Conservation (phyloP, 2,329 filamentous ascomycete species). For the Chaetomium olivaceum region DNA sequence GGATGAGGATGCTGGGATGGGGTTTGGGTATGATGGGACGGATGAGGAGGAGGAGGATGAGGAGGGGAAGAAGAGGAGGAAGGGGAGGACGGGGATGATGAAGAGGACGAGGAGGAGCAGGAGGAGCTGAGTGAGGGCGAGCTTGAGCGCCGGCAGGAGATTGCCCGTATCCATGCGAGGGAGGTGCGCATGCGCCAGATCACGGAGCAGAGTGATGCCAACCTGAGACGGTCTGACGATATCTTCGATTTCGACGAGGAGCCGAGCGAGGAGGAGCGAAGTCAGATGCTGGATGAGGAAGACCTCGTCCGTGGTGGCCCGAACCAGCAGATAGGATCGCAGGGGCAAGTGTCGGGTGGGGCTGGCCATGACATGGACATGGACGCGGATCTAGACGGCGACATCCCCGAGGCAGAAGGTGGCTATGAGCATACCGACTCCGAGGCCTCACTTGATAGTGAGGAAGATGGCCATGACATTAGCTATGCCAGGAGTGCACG, state of each 20-base stretch:
- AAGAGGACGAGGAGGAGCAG: constrained; percentile 37
- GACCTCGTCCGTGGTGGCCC: constrained; percentile 49
- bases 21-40: constrained; percentile 52
- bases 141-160: constrained; percentile 34
- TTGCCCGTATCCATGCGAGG: constrained; percentile 55
- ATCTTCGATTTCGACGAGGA: constrained; percentile 55
- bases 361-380: constrained; percentile 53
- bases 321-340: constrained; percentile 33
- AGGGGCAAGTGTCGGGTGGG: constrained; percentile 15
- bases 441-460: constrained; percentile 62
- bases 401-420: constrained; percentile 65
- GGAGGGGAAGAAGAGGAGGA: constrained; percentile 46
- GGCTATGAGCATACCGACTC: constrained; percentile 79
- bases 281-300: constrained; percentile 64
- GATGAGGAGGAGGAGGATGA: constrained; percentile 45
- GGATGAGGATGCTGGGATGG: constrained; percentile 59
- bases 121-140: constrained; percentile 27
- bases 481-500: constrained; percentile 28
- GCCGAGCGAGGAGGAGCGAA: constrained; percentile 50
- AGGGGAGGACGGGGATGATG: constrained; percentile 39
- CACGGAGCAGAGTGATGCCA: constrained; percentile 41
- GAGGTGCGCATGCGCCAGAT: constrained; percentile 65
- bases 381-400: constrained; percentile 70
- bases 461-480: constrained; percentile 37
- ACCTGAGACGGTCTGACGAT: constrained; percentile 37